Evolutionary conservation across 768 basidiomycete species (phyloP).

Genomic region (Tricholoma furcatifolium): DNA sequence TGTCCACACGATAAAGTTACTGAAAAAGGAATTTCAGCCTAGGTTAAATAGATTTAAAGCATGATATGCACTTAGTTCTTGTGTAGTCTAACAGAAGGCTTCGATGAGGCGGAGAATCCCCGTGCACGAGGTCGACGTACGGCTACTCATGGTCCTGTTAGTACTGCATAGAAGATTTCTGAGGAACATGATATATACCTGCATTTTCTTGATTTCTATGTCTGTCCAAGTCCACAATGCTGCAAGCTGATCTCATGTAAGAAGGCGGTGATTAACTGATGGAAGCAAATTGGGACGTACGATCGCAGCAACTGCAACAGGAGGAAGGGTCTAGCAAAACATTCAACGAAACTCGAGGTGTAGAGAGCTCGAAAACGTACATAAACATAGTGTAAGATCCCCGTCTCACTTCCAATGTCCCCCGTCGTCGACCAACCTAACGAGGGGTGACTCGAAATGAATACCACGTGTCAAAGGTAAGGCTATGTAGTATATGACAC

Average conservation of each 20-base stretch:
- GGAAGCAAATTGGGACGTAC: constrained; percentile 28
- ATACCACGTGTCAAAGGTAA: neutral
- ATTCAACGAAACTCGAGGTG: neutral
- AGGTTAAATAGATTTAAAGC: neutral
- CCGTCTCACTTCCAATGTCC: constrained; percentile 28
- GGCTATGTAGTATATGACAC: no score
- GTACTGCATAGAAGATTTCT: neutral
- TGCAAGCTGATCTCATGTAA: constrained; percentile 31
- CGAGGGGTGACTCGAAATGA: neutral
- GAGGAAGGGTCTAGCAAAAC: constrained; percentile 44
- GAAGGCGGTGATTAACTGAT: neutral
- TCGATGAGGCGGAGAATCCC: constrained; percentile 50
- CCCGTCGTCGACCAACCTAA: constrained; percentile 45
- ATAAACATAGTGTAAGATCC: constrained; percentile 52
- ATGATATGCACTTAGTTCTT: constrained; percentile 38
- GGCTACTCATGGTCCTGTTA: constrained; percentile 34
- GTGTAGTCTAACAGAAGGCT: constrained; percentile 58
- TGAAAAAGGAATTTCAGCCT: constrained; percentile 13
- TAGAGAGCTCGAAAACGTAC: constrained; percentile 29
- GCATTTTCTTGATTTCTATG: constrained; percentile 56
- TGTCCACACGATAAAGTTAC: constrained; percentile 49
- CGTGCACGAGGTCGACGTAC: constrained; percentile 56
- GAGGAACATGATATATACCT: constrained; percentile 28
- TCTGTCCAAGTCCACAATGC: constrained; percentile 59
- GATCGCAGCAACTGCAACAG: constrained; percentile 47